A percentile compares a stretch with the other conserved stretches of the same genome.
These are phyloP conservation scores for Candida glucosophila DNA, from an alignment of 1,139 yeast genomes.

Conservation along the genomic window DNA sequence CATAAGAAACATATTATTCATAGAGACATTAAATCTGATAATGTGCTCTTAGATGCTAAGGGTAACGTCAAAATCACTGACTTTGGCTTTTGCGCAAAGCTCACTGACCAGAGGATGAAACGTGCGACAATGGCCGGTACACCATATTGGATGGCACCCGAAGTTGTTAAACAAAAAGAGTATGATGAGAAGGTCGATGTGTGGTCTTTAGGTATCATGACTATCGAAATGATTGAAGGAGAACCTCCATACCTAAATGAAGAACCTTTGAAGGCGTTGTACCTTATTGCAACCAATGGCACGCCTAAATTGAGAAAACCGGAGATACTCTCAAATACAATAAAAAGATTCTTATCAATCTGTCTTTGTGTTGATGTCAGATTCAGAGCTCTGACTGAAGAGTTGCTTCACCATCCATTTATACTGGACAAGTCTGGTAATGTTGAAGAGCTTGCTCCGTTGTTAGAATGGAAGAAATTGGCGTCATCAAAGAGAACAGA, in stretches of 20 bases:
- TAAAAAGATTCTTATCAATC: conserved; percentile 81
- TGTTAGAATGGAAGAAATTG: conserved; percentile 70
- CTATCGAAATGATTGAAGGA: conserved; percentile 96
- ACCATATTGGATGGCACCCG: conserved; percentile 99
- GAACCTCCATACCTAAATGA: conserved; percentile 97
- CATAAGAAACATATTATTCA: conserved; percentile 91
- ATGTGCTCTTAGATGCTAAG: conserved; percentile 73
- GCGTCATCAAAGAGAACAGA: no score
- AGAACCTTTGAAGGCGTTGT: conserved; percentile 58
- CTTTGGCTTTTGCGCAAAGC: conserved; percentile 95
- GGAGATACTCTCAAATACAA: conserved; percentile 64
- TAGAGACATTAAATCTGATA: conserved; percentile 93
- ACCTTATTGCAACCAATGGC: conserved; percentile 90
- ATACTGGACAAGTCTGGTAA: conserved; percentile 63
- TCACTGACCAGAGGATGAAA: conserved; percentile 86
- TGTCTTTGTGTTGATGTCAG: conserved; percentile 94
- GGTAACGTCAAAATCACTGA: conserved; percentile 96
- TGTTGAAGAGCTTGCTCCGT: conserved; percentile 55
- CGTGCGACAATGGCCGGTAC: conserved; percentile 99
- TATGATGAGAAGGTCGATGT: conserved; percentile 96
- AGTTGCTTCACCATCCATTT: conserved; percentile 74
- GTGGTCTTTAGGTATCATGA: conserved; percentile 97
- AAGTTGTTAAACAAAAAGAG: conserved; percentile 92
- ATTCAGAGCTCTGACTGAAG: conserved; percentile 86
- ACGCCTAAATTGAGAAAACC: conserved; percentile 92